Evolutionary conservation across 2,329 filamentous ascomycete species (phyloP).

Genomic region (Alternaria incomplexa): DNA sequence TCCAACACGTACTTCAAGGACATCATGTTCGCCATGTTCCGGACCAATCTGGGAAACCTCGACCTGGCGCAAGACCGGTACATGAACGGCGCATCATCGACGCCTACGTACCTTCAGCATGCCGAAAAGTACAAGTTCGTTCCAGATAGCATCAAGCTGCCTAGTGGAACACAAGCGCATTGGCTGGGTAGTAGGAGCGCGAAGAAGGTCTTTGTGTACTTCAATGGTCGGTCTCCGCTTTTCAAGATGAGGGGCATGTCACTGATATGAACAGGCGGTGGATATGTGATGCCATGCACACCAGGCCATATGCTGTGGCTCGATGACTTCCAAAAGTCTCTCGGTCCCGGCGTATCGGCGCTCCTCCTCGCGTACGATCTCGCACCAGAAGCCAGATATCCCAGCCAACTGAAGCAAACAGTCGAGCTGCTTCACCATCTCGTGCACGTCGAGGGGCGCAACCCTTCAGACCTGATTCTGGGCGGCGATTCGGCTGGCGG

Average conservation of each 20-base stretch:
- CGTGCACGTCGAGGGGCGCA: slow-evolving; percentile 44
- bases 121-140: slow-evolving; percentile 44
- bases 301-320: slow-evolving; percentile 59
- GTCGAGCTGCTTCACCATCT: slow-evolving; percentile 54
- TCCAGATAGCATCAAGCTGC: slow-evolving; percentile 47
- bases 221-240: slow-evolving; percentile 49
- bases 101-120: slow-evolving; percentile 44
- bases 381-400: slow-evolving; percentile 56
- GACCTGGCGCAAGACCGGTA: slow-evolving; percentile 44
- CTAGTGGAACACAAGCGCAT: slow-evolving; percentile 53
- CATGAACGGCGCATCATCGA: slow-evolving; percentile 32
- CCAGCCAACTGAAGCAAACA: slow-evolving; percentile 57
- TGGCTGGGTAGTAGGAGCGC: slow-evolving; percentile 53
- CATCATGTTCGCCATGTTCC: slow-evolving; percentile 38
- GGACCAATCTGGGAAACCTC: slow-evolving; percentile 39
- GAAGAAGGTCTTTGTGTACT: slow-evolving; percentile 54
- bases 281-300: slow-evolving; percentile 59
- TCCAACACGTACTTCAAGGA: slow-evolving; percentile 47
- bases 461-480: slow-evolving; percentile 53
- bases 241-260: background rate
- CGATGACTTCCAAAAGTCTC: slow-evolving; percentile 51
- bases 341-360: slow-evolving; percentile 57
- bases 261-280: slow-evolving; percentile 56
- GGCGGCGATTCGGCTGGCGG: slow-evolving; percentile 62
- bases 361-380: slow-evolving; percentile 66